Evolutionary conservation across 148 eudicot species (phyloP).

Genomic region (Mesembryanthemum crystallinum): DNA sequence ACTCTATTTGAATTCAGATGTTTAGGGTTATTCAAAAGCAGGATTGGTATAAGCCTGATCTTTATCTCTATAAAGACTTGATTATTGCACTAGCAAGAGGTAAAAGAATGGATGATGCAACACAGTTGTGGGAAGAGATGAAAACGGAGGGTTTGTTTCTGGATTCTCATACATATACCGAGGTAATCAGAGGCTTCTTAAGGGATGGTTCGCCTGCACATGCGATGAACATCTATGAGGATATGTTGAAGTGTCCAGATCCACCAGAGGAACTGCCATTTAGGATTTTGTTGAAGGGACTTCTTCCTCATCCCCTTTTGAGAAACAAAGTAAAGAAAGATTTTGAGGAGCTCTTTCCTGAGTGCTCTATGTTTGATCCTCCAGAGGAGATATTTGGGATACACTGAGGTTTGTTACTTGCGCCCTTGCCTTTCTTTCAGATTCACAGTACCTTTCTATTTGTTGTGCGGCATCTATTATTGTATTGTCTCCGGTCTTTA

Average conservation of each 20-base stretch:
- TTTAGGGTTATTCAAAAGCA: constrained; percentile 76
- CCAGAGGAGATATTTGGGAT: constrained; percentile 93
- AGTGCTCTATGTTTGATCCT: constrained; percentile 81
- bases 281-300: constrained; percentile 85
- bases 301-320: constrained; percentile 88
- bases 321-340: constrained; percentile 92
- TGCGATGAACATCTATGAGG: constrained; percentile 97
- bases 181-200: constrained; percentile 84
- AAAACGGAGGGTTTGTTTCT: constrained; percentile 72
- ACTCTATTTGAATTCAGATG: constrained; percentile 39
- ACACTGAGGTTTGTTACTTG: constrained; percentile 51
- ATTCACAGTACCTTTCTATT: neutral
- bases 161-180: constrained; percentile 84
- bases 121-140: constrained; percentile 81
- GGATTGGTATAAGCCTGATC: constrained; percentile 84
- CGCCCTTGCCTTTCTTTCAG: neutral
- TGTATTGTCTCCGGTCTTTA: neutral
- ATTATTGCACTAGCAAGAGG: constrained; percentile 70
- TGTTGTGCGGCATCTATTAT: neutral
- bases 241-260: constrained; percentile 88
- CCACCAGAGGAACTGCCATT: constrained; percentile 92
- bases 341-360: constrained; percentile 91
- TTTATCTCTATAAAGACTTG: constrained; percentile 80
- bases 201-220: constrained; percentile 85
- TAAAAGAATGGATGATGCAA: constrained; percentile 76